Percentiles rank a stretch among this genome's conserved stretches.
Conservation (phyloP, 345 rosid species). For the Hevea brasiliensis region DNA sequence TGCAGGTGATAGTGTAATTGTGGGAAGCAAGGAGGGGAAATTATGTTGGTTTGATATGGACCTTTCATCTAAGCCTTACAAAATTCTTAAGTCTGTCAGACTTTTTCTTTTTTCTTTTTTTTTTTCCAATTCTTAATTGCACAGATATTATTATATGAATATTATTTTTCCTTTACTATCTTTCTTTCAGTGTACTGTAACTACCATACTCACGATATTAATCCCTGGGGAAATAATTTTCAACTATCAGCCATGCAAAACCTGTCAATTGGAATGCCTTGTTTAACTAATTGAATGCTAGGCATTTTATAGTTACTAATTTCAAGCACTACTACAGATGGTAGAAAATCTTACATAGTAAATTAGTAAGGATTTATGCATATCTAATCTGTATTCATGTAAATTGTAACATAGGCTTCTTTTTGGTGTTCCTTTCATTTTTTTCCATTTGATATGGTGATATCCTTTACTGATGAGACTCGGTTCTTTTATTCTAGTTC, state of each 20-base stretch:
- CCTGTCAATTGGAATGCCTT: not conserved
- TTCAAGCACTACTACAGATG: not conserved
- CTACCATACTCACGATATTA: too few species aligned
- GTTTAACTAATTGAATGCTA: not conserved
- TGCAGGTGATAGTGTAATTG: constrained; percentile 85
- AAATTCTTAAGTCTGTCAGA: constrained; percentile 67
- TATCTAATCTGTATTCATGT: not conserved
- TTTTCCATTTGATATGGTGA: not conserved
- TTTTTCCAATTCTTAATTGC: too few species aligned
- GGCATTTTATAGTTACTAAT: not conserved
- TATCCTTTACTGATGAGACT: not conserved
- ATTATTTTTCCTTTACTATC: not conserved
- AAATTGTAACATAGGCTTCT: too few species aligned
- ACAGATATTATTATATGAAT: too few species aligned
- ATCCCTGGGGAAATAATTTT: not conserved
- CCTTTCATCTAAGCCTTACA: constrained; percentile 85
- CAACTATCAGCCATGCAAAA: not conserved
- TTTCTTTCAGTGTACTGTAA: not conserved
- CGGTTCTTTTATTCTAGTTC: not conserved
- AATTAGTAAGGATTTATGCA: not conserved
- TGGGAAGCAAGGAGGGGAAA: constrained; percentile 96
- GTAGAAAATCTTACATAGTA: not conserved
- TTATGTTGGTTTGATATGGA: constrained; percentile 98
- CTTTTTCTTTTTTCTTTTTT: too few species aligned
- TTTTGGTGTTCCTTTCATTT: not conserved